Evolutionary conservation across 805 yeast species (phyloP).

Genomic region (Metschnikowia corniflorae): DNA sequence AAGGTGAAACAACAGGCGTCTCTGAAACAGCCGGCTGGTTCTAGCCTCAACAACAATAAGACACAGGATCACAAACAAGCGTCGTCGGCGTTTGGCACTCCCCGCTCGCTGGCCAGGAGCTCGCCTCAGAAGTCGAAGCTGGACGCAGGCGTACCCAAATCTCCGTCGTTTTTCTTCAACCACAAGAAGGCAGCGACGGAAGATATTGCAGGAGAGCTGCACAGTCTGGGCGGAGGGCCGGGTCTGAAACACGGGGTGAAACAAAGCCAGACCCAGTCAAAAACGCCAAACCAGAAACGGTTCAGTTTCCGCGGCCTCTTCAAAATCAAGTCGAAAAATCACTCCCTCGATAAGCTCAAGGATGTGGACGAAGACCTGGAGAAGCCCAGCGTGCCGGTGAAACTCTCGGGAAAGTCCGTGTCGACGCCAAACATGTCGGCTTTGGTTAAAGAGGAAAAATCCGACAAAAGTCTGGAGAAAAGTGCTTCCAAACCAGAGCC

Average conservation of each 20-base stretch:
- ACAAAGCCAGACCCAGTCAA: too few relatives aligned
- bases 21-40: not conserved
- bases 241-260: too few relatives aligned
- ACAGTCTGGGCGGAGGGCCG: not conserved
- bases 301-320: conserved; percentile 39
- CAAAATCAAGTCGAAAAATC: conserved; percentile 34
- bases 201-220: not conserved
- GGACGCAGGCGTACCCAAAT: too few relatives aligned
- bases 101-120: conserved; percentile 1
- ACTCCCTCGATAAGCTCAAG: conserved; percentile 18
- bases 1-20: too few relatives aligned
- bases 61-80: not conserved
- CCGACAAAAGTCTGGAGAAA: not conserved
- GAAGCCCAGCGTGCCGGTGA: conserved; percentile 14
- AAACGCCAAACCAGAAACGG: conserved; percentile 22
- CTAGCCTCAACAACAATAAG: too few relatives aligned
- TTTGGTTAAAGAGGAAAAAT: conserved; percentile 4
- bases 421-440: conserved; percentile 29
- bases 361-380: conserved; percentile 11
- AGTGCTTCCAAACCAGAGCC: not conserved
- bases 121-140: conserved; percentile 1
- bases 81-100: conserved; percentile 11
- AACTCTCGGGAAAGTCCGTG: conserved; percentile 25
- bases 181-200: not conserved
- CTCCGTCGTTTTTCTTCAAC: conserved; percentile 1